phyloP scores from a whole-genome alignment of 768 basidiomycete species.

The Tubosaeta brunneosetosa region DNA sequence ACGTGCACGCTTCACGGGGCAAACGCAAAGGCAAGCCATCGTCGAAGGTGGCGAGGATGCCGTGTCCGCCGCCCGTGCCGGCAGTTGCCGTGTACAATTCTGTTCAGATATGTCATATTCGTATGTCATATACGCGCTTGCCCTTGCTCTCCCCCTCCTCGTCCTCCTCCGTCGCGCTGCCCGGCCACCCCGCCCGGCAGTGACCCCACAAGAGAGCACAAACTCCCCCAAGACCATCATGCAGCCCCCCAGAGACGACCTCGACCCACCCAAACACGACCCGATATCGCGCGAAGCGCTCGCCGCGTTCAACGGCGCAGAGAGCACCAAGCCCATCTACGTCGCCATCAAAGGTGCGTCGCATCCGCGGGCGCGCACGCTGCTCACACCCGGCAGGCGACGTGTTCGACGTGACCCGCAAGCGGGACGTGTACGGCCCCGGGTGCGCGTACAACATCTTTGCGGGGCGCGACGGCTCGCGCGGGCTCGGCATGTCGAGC shows the following conservation, averaged over 20 bases:
- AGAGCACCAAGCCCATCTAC: slow-evolving; percentile 67
- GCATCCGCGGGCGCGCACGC: slow-evolving; percentile 3
- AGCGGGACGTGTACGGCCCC: slow-evolving; percentile 84
- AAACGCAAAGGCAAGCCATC: background rate
- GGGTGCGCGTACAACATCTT: slow-evolving; percentile 80
- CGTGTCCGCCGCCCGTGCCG: background rate
- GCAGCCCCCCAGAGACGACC: slow-evolving; percentile 59
- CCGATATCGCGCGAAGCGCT: slow-evolving; percentile 68
- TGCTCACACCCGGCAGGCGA: slow-evolving; percentile 47
- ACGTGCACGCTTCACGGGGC: slow-evolving; percentile 20
- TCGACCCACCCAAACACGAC: slow-evolving; percentile 70
- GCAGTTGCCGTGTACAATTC: slow-evolving; percentile 9
- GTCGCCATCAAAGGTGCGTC: slow-evolving; percentile 87
- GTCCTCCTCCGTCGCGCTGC: slow-evolving; percentile 20
- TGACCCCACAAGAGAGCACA: slow-evolving; percentile 20
- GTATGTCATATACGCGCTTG: slow-evolving; percentile 29
- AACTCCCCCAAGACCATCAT: slow-evolving; percentile 56
- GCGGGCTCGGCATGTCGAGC: slow-evolving; percentile 85
- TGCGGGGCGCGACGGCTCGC: slow-evolving; percentile 91
- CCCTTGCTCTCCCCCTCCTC: slow-evolving; percentile 29
- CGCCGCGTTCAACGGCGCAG: slow-evolving; percentile 65
- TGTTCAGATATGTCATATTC: slow-evolving; percentile 11
- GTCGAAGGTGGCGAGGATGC: background rate
- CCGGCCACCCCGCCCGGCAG: slow-evolving; percentile 4
- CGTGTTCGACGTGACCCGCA: slow-evolving; percentile 85